These are phyloP conservation scores for Penicillium sp. DNA, from an alignment of 2,329 filamentous ascomycete species.

Conservation along the genomic window DNA sequence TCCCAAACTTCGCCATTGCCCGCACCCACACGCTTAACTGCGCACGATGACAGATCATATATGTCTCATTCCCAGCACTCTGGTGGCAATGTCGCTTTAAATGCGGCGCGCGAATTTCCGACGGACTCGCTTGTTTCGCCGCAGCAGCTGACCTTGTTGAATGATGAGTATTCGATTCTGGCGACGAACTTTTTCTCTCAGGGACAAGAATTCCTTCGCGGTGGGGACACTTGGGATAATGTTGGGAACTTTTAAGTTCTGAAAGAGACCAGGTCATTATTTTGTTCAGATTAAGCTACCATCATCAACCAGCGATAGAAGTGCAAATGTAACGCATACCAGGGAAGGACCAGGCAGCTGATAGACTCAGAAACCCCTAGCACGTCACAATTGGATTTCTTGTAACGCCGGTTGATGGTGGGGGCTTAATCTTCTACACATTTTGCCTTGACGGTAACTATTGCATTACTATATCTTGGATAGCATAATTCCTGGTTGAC, in stretches of 20 bases:
- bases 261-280: too few relatives aligned
- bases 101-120: conserved; percentile 13
- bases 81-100: conserved; percentile 13
- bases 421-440: too few relatives aligned
- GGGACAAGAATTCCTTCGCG: conserved; percentile 40
- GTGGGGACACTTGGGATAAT: conserved; percentile 35
- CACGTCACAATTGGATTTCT: too few relatives aligned
- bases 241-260: conserved; percentile 28
- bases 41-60: conserved; percentile 17
- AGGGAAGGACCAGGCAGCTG: too few relatives aligned
- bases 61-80: conserved; percentile 19
- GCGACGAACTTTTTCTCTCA: conserved; percentile 47
- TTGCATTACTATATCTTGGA: too few relatives aligned
- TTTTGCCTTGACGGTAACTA: background rate
- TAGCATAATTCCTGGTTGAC: too few relatives aligned
- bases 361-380: too few relatives aligned
- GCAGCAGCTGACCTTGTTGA: conserved; percentile 23
- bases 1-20: conserved; percentile 43
- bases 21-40: conserved; percentile 38
- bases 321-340: background rate
- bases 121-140: conserved; percentile 19
- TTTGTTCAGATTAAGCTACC: too few relatives aligned
- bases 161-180: conserved; percentile 45
- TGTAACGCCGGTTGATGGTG: too few relatives aligned
- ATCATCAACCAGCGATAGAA: too few relatives aligned